These are phyloP conservation scores for Aspergillus amoenus DNA, from an alignment of 2,329 filamentous ascomycete species.

Conservation along the genomic window DNA sequence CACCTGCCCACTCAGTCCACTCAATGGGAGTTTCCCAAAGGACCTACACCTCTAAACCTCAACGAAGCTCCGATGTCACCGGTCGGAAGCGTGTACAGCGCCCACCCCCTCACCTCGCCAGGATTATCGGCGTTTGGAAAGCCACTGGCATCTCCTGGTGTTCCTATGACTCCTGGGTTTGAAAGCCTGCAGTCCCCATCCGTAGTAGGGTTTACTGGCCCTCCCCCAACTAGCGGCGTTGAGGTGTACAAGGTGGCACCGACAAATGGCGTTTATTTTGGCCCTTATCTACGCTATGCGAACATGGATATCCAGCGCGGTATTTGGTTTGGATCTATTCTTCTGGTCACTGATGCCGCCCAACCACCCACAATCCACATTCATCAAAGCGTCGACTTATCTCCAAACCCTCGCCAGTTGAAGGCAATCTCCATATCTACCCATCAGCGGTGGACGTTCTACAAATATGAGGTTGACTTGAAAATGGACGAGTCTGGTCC, in stretches of 20 bases:
- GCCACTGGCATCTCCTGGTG: slow-evolving; percentile 74
- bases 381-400: slow-evolving; percentile 84
- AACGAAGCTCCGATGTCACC: slow-evolving; percentile 82
- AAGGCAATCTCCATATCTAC: slow-evolving; percentile 78
- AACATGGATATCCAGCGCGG: slow-evolving; percentile 96
- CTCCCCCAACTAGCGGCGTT: slow-evolving; percentile 83
- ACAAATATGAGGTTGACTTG: slow-evolving; percentile 88
- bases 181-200: slow-evolving; percentile 79
- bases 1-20: slow-evolving; percentile 93
- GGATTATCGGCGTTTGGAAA: slow-evolving; percentile 55
- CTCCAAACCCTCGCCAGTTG: slow-evolving; percentile 86
- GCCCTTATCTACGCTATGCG: slow-evolving; percentile 89
- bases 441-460: slow-evolving; percentile 94
- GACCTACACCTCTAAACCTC: slow-evolving; percentile 82
- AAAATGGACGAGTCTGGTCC: slow-evolving; percentile 77
- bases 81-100: slow-evolving; percentile 68
- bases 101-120: slow-evolving; percentile 70
- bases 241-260: slow-evolving; percentile 92
- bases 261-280: slow-evolving; percentile 97
- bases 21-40: slow-evolving; percentile 98
- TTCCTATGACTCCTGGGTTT: slow-evolving; percentile 79
- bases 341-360: slow-evolving; percentile 85
- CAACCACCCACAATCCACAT: slow-evolving; percentile 96
- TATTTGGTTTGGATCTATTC: slow-evolving; percentile 87
- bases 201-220: slow-evolving; percentile 79